Base-by-base conservation (phyloP, 371 early-diverging fungal genomes). In the Mucor velutinosus region DNA sequence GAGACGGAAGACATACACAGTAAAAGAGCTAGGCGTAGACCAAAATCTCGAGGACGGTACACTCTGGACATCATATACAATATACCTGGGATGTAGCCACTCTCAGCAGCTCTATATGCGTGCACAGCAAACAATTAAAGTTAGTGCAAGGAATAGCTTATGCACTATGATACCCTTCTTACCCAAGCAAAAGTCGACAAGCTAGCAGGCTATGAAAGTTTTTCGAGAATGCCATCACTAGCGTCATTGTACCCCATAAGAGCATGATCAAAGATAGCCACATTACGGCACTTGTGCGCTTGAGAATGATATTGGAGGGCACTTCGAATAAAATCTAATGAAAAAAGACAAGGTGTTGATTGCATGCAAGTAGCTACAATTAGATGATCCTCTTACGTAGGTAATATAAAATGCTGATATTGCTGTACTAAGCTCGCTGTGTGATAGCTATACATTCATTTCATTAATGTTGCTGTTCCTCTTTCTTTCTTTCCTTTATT, bases 201-300 rank as follows among this genome's bases (percentile, higher is more conserved):
- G 49, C 57, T 1, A 74, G 25, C 15, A 82, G 27, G 6, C 79
- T 72, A 17, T 62, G 32, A 63, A 77, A 82, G 25, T 71, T 68
- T 27, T 59, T 76, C 15, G 67, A 59, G 65, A 82, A 82, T 12
- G 80, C 80, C 74, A 81, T 76, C 21, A 73, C 72, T 2, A 76
- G 62, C 10, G 80, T 81, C 35, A 80, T 76, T 21, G 76, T 58
- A 19, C 81, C 77, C 84, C 84, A 83, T 4, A 76, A 67, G 14
- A 81, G 71, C 84, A 83, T 83, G 43, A 81, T 83, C 29, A 77
- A 63, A 21, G 84, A 78, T 12, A 83, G 66, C 84, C 84, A 83
- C 47, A 62, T 71, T 17, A 71, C 73, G 3, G 84, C 80, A 35
- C 73, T 81, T 14, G 77, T 69, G 21, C 67, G 67, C 23, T 81